Conservation (phyloP, 306 rosid species). For the Fagus crenata region DNA sequence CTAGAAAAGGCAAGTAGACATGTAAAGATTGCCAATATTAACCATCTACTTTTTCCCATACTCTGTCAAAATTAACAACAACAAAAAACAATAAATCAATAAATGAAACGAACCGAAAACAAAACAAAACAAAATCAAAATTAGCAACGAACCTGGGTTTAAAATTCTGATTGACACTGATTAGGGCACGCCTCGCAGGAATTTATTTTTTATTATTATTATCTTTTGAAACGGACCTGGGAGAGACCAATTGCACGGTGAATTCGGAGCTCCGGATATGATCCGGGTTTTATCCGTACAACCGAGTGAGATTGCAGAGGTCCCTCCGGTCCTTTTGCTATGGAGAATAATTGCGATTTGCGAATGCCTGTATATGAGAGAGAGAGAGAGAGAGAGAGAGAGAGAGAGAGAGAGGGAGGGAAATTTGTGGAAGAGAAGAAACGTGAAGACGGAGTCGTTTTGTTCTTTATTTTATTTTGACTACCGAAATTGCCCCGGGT, state of each 20-base stretch:
- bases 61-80: conserved; percentile 34
- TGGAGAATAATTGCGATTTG: too few species aligned
- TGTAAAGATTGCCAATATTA: conserved; percentile 38
- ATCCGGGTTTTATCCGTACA: neutral
- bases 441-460: too few species aligned
- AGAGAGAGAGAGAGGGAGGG: neutral
- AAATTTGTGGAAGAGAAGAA: too few species aligned
- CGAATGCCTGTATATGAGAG: too few species aligned
- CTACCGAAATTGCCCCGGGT: too few species aligned
- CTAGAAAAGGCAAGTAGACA: conserved; percentile 43
- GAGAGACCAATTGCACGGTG: conserved; percentile 5
- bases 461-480: too few species aligned
- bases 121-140: neutral
- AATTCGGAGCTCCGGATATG: conserved; percentile 16
- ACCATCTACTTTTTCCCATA: conserved; percentile 57
- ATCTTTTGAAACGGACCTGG: neutral
- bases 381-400: too few species aligned
- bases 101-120: neutral
- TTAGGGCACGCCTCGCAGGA: conserved; percentile 23
- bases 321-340: neutral
- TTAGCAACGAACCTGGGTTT: neutral
- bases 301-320: neutral
- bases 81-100: neutral
- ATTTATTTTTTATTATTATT: too few species aligned
- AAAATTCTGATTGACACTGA: neutral